phyloP scores from a whole-genome alignment of 2,329 filamentous ascomycete species.

The Cytospora schulzeri region DNA sequence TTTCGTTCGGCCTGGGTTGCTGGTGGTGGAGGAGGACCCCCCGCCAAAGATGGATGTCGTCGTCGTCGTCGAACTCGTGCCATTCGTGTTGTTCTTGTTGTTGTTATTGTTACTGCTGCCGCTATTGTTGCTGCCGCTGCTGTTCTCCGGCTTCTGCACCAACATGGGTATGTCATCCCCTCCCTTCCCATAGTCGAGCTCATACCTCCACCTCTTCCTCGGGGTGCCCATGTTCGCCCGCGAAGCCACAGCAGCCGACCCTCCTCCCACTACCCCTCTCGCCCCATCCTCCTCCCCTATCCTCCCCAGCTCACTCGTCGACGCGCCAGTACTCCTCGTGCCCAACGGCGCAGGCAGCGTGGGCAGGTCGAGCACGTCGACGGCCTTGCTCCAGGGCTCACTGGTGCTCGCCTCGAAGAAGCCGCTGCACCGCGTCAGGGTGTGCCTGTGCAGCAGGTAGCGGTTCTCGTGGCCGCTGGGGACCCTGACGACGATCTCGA shows the following conservation, averaged over 20 bases:
- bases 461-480: constrained; percentile 72
- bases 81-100: constrained; percentile 3
- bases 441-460: constrained; percentile 86
- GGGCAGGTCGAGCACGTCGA: constrained; percentile 40
- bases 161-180: constrained; percentile 84
- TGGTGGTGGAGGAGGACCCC: constrained; percentile 38
- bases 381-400: constrained; percentile 63
- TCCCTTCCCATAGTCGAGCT: constrained; percentile 75
- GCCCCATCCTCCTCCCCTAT: constrained; percentile 51
- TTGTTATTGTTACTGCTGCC: constrained; percentile 22
- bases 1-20: constrained; percentile 45
- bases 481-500: constrained; percentile 77
- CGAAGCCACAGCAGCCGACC: constrained; percentile 39
- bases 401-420: constrained; percentile 90
- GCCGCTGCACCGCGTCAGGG: constrained; percentile 84
- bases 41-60: constrained; percentile 61
- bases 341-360: constrained; percentile 37
- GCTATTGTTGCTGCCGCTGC: constrained; percentile 22
- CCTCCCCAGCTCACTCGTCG: constrained; percentile 51
- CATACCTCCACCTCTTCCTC: constrained; percentile 79
- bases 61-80: constrained; percentile 19
- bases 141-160: constrained; percentile 69
- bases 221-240: constrained; percentile 43
- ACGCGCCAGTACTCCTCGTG: constrained; percentile 30
- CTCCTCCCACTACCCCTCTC: too few relatives aligned